These are phyloP conservation scores for Sambucus nigra DNA, from an alignment of 129 eudicot species.

Conservation along the genomic window DNA sequence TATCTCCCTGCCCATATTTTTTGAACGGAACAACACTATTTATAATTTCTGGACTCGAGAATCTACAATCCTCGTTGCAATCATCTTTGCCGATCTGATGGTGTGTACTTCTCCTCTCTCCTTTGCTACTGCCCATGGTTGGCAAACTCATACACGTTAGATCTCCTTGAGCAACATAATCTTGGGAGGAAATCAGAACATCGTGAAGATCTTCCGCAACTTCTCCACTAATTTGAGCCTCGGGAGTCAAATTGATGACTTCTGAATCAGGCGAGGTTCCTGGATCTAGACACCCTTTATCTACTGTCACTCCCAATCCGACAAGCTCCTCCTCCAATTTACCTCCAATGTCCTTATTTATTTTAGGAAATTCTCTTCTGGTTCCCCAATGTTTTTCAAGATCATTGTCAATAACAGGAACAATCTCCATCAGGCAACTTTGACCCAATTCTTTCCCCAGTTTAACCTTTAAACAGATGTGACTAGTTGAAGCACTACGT, in stretches of 20 bases:
- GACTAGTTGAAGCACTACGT: slow-evolving; percentile 27
- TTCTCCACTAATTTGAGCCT: slow-evolving; percentile 30
- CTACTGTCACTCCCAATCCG: slow-evolving; percentile 28
- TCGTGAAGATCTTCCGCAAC: slow-evolving; percentile 30
- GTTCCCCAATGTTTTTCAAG: slow-evolving; percentile 20
- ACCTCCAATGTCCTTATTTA: slow-evolving; percentile 9
- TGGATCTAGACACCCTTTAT: slow-evolving; percentile 41
- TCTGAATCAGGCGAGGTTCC: slow-evolving; percentile 98
- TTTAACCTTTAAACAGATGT: slow-evolving; percentile 53
- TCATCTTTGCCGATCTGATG: slow-evolving; percentile 17
- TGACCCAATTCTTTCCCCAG: slow-evolving; percentile 33
- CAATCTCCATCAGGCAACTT: slow-evolving; percentile 22
- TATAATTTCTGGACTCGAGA: slow-evolving; percentile 39
- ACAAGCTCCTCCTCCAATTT: slow-evolving; percentile 21
- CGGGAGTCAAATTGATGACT: slow-evolving; percentile 61
- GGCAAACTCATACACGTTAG: slow-evolving; percentile 12
- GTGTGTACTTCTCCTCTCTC: slow-evolving; percentile 12
- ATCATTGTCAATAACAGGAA: slow-evolving; percentile 22
- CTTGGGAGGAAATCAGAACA: slow-evolving; percentile 19
- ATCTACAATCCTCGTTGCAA: too few relatives aligned
- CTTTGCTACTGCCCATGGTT: slow-evolving; percentile 17
- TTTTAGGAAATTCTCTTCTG: slow-evolving; percentile 15
- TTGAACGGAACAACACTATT: slow-evolving; percentile 18
- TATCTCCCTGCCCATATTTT: slow-evolving; percentile 18
- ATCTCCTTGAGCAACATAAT: slow-evolving; percentile 22